A percentile compares a stretch with the other conserved stretches of the same genome.
Conservation (phyloP, 2,329 filamentous ascomycete species). For the Aspergillus fructus region DNA sequence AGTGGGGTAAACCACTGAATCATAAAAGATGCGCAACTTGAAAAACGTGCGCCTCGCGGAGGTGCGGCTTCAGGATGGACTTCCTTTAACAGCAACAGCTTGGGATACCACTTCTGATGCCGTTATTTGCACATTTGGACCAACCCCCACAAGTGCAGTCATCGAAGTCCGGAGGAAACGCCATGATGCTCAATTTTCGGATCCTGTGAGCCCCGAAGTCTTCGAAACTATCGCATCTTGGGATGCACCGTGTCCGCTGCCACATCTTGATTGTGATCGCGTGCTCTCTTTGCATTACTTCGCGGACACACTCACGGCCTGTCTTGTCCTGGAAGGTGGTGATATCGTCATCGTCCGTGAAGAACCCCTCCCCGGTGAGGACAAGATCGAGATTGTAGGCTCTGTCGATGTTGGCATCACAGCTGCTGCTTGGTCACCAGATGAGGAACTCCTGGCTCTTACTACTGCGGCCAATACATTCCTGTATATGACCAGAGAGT, state of each 20-base stretch:
- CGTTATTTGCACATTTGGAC: constrained; percentile 81
- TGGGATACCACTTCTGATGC: constrained; percentile 83
- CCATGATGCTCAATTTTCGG: constrained; percentile 37
- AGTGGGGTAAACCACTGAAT: constrained; percentile 34
- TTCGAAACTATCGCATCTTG: constrained; percentile 70
- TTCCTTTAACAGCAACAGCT: constrained; percentile 71
- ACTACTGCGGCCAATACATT: constrained; percentile 76
- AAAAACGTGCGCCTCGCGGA: constrained; percentile 71
- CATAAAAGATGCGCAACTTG: constrained; percentile 76
- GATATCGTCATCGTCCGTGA: constrained; percentile 87
- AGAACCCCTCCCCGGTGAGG: constrained; percentile 62
- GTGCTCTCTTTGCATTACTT: constrained; percentile 83
- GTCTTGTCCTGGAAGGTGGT: constrained; percentile 82
- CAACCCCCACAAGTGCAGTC: constrained; percentile 64
- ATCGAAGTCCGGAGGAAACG: constrained; percentile 68
- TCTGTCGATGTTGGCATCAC: constrained; percentile 90
- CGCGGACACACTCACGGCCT: constrained; percentile 72
- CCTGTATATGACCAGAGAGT: constrained; percentile 88
- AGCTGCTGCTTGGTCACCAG: constrained; percentile 88
- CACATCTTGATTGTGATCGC: constrained; percentile 71
- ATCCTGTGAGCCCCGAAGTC: constrained; percentile 40
- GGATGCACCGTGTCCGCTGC: constrained; percentile 80
- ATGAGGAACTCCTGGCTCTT: constrained; percentile 85
- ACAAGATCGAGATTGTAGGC: constrained; percentile 90
- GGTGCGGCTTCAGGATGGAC: constrained; percentile 59